Percentiles rank a stretch among this genome's conserved stretches.
These are phyloP conservation scores for Fonsecaea erecta DNA, from an alignment of 2,329 filamentous ascomycete genomes.

Conservation along the genomic window DNA sequence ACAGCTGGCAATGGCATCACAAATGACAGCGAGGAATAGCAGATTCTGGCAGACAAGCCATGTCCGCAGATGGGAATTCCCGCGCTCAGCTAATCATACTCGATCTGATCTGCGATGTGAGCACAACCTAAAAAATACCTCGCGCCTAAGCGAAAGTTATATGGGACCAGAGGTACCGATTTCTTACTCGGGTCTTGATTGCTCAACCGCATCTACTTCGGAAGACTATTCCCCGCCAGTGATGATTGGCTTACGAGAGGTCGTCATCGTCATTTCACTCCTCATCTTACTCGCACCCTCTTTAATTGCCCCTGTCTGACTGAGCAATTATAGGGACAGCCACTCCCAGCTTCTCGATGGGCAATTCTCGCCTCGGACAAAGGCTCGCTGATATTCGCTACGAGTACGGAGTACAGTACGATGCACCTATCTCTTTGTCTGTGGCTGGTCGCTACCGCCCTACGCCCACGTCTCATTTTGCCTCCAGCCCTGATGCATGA, in stretches of 20 bases:
- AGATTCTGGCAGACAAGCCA: background rate
- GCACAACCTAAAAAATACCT: conserved; percentile 10
- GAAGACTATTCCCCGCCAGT: background rate
- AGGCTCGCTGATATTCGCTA: conserved; percentile 12
- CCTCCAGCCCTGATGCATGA: conserved; percentile 4
- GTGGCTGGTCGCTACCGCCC: background rate
- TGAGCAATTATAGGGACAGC: background rate
- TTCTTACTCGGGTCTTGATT: background rate
- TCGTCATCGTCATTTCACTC: background rate
- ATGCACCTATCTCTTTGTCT: background rate
- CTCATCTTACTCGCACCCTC: background rate
- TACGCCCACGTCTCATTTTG: background rate
- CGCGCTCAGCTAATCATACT: conserved; percentile 7
- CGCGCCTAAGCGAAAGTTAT: conserved; percentile 12
- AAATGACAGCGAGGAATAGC: background rate
- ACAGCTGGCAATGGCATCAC: too few species aligned
- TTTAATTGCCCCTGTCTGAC: background rate
- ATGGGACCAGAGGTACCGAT: conserved; percentile 10
- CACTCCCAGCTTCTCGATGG: background rate
- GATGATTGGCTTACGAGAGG: background rate
- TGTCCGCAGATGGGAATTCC: conserved; percentile 1
- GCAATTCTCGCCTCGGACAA: conserved; percentile 22
- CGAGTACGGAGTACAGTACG: background rate
- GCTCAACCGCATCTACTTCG: conserved; percentile 1
- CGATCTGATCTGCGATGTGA: conserved; percentile 13